These are phyloP conservation scores for Colletotrichum phormii DNA, from an alignment of 2,329 filamentous ascomycete genomes.

Conservation along the genomic window DNA sequence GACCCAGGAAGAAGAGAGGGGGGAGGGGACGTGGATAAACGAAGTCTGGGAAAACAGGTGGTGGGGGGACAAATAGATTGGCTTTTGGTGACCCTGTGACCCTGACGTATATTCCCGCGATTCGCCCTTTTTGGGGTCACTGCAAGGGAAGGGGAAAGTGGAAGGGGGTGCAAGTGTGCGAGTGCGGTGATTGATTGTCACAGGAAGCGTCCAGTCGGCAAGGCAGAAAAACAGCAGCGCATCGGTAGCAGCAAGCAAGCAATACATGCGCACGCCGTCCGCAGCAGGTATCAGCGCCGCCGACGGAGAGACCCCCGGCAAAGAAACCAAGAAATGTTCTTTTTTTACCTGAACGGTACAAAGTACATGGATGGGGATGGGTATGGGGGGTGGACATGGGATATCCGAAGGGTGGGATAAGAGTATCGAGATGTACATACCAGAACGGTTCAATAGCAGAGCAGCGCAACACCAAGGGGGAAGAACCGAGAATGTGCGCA, in stretches of 20 bases:
- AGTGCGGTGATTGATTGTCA: slow-evolving; percentile 32
- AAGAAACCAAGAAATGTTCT: background rate
- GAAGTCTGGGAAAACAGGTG: slow-evolving; percentile 33
- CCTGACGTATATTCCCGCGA: slow-evolving; percentile 36
- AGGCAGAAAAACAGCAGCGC: background rate
- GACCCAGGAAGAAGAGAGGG: slow-evolving; percentile 19
- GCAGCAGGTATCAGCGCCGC: background rate
- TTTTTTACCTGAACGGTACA: background rate
- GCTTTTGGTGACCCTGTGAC: slow-evolving; percentile 34
- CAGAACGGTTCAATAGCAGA: slow-evolving; percentile 3
- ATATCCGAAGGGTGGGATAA: slow-evolving; percentile 4
- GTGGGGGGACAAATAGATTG: slow-evolving; percentile 36
- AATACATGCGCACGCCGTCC: background rate
- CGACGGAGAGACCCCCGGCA: background rate
- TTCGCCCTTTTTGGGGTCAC: slow-evolving; percentile 34
- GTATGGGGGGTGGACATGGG: background rate
- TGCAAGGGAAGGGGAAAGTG: slow-evolving; percentile 35
- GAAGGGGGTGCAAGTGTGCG: slow-evolving; percentile 22
- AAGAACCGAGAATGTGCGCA: slow-evolving; percentile 18
- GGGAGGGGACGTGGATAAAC: slow-evolving; percentile 4
- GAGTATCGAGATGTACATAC: slow-evolving; percentile 36
- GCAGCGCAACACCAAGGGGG: background rate
- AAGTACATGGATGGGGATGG: background rate
- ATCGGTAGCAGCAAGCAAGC: slow-evolving; percentile 6
- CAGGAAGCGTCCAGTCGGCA: slow-evolving; percentile 6